Evolutionary conservation across 345 rosid species (phyloP).

Genomic region (sweet orange (Citrus sinensis)): DVS_A1.0 CM039163.1:33888501-33889000

Average conservation of each 20-base stretch:
- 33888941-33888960: background rate
- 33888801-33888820: background rate
- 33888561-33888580: no score
- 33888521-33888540: no score
- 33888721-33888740: background rate
- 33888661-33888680: background rate
- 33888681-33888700: background rate
- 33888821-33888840: background rate
- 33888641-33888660: background rate
- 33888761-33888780: background rate
- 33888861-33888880: background rate
- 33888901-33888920: background rate
- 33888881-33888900: background rate
- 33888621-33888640: background rate
- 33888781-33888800: background rate
- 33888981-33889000: fast-evolving
- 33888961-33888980: background rate
- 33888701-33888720: background rate
- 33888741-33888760: background rate
- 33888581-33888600: background rate
- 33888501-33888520: background rate
- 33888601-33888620: background rate
- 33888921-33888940: fast-evolving
- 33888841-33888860: background rate
- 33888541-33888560: no score